Percentiles rank a stretch among this genome's conserved stretches.
Conservation (phyloP, 495 filamentous ascomycete species). For the Penicillium psychrofluorescens region DNA sequence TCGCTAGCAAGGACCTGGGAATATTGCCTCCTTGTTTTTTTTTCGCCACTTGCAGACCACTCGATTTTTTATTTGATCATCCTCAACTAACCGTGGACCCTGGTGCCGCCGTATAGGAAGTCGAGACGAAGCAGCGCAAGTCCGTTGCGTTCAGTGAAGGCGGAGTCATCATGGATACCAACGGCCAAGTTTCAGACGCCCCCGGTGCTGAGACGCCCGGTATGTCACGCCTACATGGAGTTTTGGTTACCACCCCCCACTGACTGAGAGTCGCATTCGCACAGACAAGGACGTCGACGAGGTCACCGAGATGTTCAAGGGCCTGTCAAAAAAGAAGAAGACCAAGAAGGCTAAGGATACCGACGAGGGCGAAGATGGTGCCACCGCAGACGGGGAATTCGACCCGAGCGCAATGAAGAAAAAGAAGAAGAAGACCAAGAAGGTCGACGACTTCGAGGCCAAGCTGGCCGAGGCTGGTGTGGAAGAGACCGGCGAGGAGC, state of each 20-base stretch:
- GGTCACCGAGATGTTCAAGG: slow-evolving; percentile 68
- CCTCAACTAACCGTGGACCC: slow-evolving; percentile 7
- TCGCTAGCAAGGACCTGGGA: neutral
- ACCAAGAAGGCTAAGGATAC: slow-evolving; percentile 56
- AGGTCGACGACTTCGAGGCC: slow-evolving; percentile 71
- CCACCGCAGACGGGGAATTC: slow-evolving; percentile 58
- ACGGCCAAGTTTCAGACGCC: slow-evolving; percentile 72
- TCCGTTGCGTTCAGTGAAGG: slow-evolving; percentile 87
- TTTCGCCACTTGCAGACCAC: slow-evolving; percentile 5
- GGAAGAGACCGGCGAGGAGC: slow-evolving; percentile 42
- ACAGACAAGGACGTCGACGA: slow-evolving; percentile 63
- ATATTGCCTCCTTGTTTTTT: slow-evolving; percentile 1
- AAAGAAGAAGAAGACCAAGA: slow-evolving; percentile 87
- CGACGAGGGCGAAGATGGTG: slow-evolving; percentile 49
- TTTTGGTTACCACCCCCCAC: slow-evolving; percentile 2
- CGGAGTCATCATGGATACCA: slow-evolving; percentile 72
- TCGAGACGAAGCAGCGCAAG: slow-evolving; percentile 59
- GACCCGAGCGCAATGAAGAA: slow-evolving; percentile 80
- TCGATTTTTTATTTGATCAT: neutral
- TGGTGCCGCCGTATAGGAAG: slow-evolving; percentile 15
- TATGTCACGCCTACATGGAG: slow-evolving; percentile 7
- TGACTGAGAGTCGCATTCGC: slow-evolving; percentile 5
- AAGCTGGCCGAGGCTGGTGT: slow-evolving; percentile 70
- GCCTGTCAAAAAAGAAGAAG: slow-evolving; percentile 84
- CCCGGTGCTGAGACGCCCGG: slow-evolving; percentile 53